phyloP scores from a whole-genome alignment of 306 rosid genomes.

The Trifolium fragiferum region DNA sequence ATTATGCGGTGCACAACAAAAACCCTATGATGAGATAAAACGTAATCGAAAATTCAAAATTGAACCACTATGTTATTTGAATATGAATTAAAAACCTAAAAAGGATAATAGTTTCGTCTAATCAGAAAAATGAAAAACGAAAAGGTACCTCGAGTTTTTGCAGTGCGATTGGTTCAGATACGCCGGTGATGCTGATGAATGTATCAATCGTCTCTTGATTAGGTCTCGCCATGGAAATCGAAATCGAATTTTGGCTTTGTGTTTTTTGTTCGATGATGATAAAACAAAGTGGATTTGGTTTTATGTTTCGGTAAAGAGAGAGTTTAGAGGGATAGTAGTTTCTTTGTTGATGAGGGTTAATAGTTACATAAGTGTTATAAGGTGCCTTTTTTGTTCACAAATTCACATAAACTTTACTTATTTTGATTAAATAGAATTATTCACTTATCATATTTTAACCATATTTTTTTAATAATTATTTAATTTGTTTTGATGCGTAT shows the following conservation, averaged over 20 bases:
- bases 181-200: conserved; percentile 79
- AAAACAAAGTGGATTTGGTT: conserved; percentile 1
- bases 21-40: conserved; percentile 10
- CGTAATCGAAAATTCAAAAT: neutral
- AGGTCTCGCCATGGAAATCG: conserved; percentile 78
- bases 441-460: no score
- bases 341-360: conserved; percentile 3
- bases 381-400: neutral
- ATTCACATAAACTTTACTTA: neutral
- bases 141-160: conserved; percentile 66
- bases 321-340: conserved; percentile 14
- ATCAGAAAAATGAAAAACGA: neutral
- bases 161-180: conserved; percentile 63
- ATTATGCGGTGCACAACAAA: neutral
- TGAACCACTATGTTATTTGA: neutral
- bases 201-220: conserved; percentile 79
- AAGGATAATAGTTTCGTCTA: neutral
- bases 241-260: neutral
- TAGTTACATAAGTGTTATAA: neutral
- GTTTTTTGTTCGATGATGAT: neutral
- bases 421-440: no score
- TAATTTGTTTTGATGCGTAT: no score
- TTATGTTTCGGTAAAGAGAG: neutral
- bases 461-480: no score
- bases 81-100: neutral